Conservation (phyloP, 169 alveolate genomes). For the Plasmodium fragile region DNA sequence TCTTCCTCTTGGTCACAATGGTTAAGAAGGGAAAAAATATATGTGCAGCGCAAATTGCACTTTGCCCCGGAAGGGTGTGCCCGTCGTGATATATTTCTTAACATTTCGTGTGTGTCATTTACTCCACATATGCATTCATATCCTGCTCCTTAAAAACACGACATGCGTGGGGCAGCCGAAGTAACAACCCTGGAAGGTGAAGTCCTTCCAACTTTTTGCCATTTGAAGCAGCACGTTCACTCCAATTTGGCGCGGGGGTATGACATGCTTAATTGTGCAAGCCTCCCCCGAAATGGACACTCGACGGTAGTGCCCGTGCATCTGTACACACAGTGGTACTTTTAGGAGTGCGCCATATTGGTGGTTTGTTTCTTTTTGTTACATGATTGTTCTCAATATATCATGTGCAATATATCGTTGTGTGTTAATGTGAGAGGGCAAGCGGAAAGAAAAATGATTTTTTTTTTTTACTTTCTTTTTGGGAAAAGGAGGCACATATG, state of each 20-base stretch:
- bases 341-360: neutral
- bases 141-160: neutral
- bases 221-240: neutral
- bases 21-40: neutral
- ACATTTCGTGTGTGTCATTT: neutral
- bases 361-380: conserved; percentile 8
- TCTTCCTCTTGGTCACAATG: neutral
- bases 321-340: neutral
- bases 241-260: neutral
- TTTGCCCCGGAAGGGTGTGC: neutral
- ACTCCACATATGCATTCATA: neutral
- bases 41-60: neutral
- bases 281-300: neutral
- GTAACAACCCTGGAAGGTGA: neutral
- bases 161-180: neutral
- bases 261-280: neutral
- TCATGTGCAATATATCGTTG: neutral
- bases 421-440: neutral
- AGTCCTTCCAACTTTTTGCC: neutral
- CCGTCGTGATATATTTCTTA: neutral
- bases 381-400: neutral
- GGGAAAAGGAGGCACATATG: neutral
- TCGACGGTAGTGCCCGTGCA: neutral
- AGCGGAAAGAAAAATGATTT: neutral
- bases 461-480: neutral